These are phyloP conservation scores for Ramicandelaber brevisporus DNA, from an alignment of 192 early-diverging fungal species.

Conservation along the genomic window DNA sequence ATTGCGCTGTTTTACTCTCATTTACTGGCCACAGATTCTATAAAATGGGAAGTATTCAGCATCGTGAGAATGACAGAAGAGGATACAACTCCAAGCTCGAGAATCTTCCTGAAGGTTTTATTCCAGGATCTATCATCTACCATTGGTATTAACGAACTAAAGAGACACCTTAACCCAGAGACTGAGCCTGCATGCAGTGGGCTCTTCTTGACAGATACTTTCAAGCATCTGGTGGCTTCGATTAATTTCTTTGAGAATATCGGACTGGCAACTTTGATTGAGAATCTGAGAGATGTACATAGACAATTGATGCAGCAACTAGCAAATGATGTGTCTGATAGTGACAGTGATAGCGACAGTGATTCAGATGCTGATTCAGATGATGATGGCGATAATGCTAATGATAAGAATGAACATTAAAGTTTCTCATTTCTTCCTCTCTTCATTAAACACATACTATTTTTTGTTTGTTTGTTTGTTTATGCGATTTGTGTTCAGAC, in stretches of 20 bases:
- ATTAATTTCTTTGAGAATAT: constrained; percentile 97
- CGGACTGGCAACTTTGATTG: constrained; percentile 73
- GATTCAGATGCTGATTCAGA: constrained; percentile 5
- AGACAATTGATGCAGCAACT: constrained; percentile 20
- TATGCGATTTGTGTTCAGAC: too few relatives aligned
- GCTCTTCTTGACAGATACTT: constrained; percentile 75
- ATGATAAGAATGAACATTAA: not conserved
- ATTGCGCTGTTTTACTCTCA: constrained; percentile 81
- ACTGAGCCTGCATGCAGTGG: constrained; percentile 54
- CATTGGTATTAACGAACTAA: constrained; percentile 56
- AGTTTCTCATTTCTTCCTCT: not conserved
- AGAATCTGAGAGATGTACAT: constrained; percentile 72
- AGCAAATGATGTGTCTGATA: constrained; percentile 1
- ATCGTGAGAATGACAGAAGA: constrained; percentile 70
- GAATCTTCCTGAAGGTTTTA: constrained; percentile 91
- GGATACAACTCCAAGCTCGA: constrained; percentile 84
- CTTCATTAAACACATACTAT: too few relatives aligned
- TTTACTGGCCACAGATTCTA: constrained; percentile 53
- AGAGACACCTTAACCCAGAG: constrained; percentile 30
- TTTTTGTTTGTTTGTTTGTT: too few relatives aligned
- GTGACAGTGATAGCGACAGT: constrained; percentile 4
- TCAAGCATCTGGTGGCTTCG: constrained; percentile 72
- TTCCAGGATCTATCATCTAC: constrained; percentile 69
- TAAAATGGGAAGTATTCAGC: constrained; percentile 60
- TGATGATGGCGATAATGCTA: not conserved